A percentile compares a stretch with the other conserved stretches of the same genome.
These are phyloP conservation scores for Calophaca sinica DNA, from an alignment of 306 rosid species.

Conservation along the genomic window DNA sequence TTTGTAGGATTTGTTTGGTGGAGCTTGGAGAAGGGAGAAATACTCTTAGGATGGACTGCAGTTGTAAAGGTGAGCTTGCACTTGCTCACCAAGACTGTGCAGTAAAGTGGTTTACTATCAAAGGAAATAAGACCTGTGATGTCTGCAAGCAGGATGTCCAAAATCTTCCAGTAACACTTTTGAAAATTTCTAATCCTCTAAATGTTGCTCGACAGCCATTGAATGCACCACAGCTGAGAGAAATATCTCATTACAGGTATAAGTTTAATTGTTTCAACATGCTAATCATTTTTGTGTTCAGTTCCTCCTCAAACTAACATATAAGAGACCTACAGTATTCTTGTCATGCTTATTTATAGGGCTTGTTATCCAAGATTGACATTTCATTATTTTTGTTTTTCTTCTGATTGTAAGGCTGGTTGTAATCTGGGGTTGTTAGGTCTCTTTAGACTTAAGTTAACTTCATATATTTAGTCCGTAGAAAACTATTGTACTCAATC, in stretches of 20 bases:
- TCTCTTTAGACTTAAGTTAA: conserved; percentile 11
- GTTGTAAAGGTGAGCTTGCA: conserved; percentile 96
- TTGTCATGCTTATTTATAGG: conserved; percentile 23
- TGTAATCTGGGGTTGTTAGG: conserved; percentile 10
- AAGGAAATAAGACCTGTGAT: conserved; percentile 92
- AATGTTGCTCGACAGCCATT: conserved; percentile 49
- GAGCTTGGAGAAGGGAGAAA: conserved; percentile 87
- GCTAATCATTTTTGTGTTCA: conserved; percentile 27
- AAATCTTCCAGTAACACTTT: conserved; percentile 82
- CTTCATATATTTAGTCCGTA: not conserved
- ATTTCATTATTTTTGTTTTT: conserved; percentile 18
- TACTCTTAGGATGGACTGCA: conserved; percentile 91
- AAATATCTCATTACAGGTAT: conserved; percentile 60
- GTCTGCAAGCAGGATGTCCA: conserved; percentile 84
- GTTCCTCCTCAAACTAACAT: conserved; percentile 29
- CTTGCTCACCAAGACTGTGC: conserved; percentile 97
- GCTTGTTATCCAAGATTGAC: not conserved
- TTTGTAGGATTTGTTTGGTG: conserved; percentile 86
- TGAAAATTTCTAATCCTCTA: conserved; percentile 66
- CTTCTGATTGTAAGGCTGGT: conserved; percentile 16
- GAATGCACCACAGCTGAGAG: conserved; percentile 54
- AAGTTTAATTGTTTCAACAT: conserved; percentile 43
- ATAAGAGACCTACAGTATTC: conserved; percentile 1
- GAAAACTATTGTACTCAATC: not conserved
- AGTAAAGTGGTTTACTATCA: conserved; percentile 92